phyloP scores from a whole-genome alignment of 129 eudicot genomes.

The Saposhnikovia divaricata region DNA sequence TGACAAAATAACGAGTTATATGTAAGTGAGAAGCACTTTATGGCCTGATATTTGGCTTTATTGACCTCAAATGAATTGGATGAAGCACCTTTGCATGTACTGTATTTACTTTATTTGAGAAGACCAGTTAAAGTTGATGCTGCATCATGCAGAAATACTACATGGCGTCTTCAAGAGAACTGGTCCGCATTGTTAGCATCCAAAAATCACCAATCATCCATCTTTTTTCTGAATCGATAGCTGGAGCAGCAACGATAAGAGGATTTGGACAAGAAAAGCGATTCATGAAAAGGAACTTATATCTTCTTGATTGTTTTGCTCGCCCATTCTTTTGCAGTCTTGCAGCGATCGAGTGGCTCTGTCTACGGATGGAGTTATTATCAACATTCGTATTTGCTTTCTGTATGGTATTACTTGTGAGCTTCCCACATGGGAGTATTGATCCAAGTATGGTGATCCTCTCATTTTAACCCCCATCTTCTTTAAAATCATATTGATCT shows the following conservation, averaged over 20 bases:
- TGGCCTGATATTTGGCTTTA: not conserved
- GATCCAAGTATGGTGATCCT: constrained; percentile 78
- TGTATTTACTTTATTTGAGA: not conserved
- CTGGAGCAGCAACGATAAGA: constrained; percentile 96
- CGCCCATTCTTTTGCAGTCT: constrained; percentile 97
- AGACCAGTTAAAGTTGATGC: constrained; percentile 1
- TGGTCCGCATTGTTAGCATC: constrained; percentile 92
- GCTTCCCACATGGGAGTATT: constrained; percentile 87
- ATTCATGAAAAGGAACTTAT: constrained; percentile 89
- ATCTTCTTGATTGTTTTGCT: constrained; percentile 89
- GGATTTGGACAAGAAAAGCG: constrained; percentile 97
- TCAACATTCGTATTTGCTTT: constrained; percentile 93
- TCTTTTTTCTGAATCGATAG: constrained; percentile 89
- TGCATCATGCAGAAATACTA: constrained; percentile 76
- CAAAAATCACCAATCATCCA: constrained; percentile 92
- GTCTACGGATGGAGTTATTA: constrained; percentile 91
- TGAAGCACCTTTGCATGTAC: not conserved
- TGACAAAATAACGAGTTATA: not conserved
- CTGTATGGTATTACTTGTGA: constrained; percentile 82
- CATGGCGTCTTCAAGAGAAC: constrained; percentile 97
- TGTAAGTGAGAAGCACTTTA: not conserved
- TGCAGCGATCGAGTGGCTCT: constrained; percentile 98
- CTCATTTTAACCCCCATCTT: not conserved
- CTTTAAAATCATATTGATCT: not conserved
- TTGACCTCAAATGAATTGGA: not conserved